Evolutionary conservation across 2,329 filamentous ascomycete genomes (phyloP), one percentile per base, ranked within the genome.

Genomic region (Arthrobotrys megalospora): DNA sequence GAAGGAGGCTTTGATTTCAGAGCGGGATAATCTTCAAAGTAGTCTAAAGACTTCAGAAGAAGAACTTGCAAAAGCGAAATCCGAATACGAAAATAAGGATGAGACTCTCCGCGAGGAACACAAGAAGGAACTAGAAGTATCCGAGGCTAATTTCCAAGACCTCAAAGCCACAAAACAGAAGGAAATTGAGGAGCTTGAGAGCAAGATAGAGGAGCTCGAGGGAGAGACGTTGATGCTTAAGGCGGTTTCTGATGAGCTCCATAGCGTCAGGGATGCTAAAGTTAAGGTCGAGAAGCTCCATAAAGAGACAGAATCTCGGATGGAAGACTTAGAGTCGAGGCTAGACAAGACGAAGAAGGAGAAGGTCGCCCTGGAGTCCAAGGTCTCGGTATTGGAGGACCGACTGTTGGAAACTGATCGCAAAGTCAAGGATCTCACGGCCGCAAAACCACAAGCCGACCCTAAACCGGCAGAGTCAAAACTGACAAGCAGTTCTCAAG

Each of bases 41-140:
- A 86, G 89, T 70, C 86, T 89, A 48, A 84, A 67, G 85, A 14
- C 84, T 85, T 2, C 83, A 90, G 19, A 88, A 87, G 11, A 86
- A 88, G 48, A 84, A 86, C 60, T 83, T 89, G 1, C 84, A 85
- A 21, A 82, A 86, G 34, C 83, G 85, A 1, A 84, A 87, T 79
- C 83, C 1, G 85, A 87, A 70, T 83, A 90, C 3, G 84, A 86
- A 78, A 45, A 14, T 14, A 72, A 72, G 60, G 63, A 24, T 16
- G 34, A 72, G 16, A 62, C 77, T 60, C 69, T 66, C 47, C 70
- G 55, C 76, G 82, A 71, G 72, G 79, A 80, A 38, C 47, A 76
- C 50, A 72, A 79, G 8, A 62, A 78, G 19, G 67, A 79, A 8
- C 34, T 79, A 34, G 81, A 81, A 45, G 81, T 82, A 53, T 47